phyloP scores from a whole-genome alignment of 306 rosid genomes.

The Rubus idaeus region DNA sequence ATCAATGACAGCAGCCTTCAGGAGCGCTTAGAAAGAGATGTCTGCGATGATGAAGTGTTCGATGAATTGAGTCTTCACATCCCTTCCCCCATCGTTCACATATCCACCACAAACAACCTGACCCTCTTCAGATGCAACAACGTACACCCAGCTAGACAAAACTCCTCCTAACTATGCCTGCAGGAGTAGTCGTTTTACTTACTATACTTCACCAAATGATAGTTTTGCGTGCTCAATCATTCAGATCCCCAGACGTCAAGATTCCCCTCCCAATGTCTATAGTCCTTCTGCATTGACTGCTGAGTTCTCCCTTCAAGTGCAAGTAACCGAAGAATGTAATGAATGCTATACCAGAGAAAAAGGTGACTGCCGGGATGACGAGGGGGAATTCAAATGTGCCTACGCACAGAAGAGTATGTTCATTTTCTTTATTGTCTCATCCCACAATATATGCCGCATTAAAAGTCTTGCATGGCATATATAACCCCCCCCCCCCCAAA shows the following conservation, averaged over 20 bases:
- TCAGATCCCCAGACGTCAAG: neutral
- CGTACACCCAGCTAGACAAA: neutral
- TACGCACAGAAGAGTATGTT: too few species aligned
- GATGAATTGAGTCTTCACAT: neutral
- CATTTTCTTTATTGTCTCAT: too few species aligned
- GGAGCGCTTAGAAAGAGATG: accelerated
- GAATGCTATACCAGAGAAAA: neutral
- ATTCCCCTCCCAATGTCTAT: accelerated
- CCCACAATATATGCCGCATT: too few species aligned
- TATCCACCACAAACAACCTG: neutral
- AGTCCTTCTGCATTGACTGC: accelerated
- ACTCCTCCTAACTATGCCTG: neutral
- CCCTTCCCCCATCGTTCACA: accelerated
- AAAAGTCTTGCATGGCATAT: too few species aligned
- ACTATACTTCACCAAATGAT: neutral
- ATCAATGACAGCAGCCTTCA: accelerated
- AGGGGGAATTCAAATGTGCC: too few species aligned
- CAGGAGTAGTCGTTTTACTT: accelerated
- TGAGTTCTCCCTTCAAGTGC: accelerated
- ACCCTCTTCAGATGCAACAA: neutral
- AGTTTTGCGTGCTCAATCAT: neutral
- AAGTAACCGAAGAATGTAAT: accelerated
- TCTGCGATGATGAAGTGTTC: neutral
- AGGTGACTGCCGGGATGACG: too few species aligned
- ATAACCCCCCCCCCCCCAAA: too few species aligned